These are phyloP conservation scores for Aspergillus sp. DNA, from an alignment of 2,329 filamentous ascomycete species.

Conservation along the genomic window DNA sequence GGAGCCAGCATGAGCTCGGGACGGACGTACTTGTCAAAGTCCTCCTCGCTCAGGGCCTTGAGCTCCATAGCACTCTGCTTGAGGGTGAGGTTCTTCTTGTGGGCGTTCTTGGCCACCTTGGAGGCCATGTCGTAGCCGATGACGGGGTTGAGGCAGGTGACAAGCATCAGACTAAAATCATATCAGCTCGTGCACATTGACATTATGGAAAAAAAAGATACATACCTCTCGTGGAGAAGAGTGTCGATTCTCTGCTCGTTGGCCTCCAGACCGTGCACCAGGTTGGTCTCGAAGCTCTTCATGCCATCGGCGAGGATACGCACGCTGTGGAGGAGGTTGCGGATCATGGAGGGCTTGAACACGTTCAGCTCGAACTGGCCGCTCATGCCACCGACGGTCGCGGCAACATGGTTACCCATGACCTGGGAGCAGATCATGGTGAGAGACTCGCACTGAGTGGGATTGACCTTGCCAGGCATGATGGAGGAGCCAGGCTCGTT, in stretches of 20 bases:
- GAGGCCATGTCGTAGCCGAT: slow-evolving; percentile 97
- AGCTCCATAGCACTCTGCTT: slow-evolving; percentile 94
- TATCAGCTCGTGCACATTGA: slow-evolving; percentile 19
- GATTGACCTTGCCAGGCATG: slow-evolving; percentile 99
- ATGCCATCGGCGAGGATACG: slow-evolving; percentile 88
- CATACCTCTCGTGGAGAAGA: slow-evolving; percentile 92
- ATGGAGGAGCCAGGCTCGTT: slow-evolving; percentile 98
- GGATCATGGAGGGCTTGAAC: slow-evolving; percentile 95
- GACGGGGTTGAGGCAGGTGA: slow-evolving; percentile 95
- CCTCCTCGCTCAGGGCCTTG: slow-evolving; percentile 78
- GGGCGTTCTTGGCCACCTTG: slow-evolving; percentile 97
- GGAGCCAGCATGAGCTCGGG: slow-evolving; percentile 95
- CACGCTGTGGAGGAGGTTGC: slow-evolving; percentile 89
- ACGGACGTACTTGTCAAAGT: slow-evolving; percentile 85
- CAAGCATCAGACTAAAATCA: slow-evolving; percentile 78
- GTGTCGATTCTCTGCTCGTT: slow-evolving; percentile 89
- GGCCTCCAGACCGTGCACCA: slow-evolving; percentile 81
- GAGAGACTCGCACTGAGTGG: slow-evolving; percentile 94
- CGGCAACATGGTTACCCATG: slow-evolving; percentile 93
- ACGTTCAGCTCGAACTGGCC: slow-evolving; percentile 99
- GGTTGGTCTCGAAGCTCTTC: slow-evolving; percentile 91
- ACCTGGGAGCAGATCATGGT: slow-evolving; percentile 98
- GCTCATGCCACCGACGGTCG: slow-evolving; percentile 92
- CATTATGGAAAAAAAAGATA: slow-evolving; percentile 10
- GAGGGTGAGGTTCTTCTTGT: slow-evolving; percentile 94